Base-by-base conservation (phyloP, 352 stramenopile species). In the Phytophthora niederhauseri region DNA sequence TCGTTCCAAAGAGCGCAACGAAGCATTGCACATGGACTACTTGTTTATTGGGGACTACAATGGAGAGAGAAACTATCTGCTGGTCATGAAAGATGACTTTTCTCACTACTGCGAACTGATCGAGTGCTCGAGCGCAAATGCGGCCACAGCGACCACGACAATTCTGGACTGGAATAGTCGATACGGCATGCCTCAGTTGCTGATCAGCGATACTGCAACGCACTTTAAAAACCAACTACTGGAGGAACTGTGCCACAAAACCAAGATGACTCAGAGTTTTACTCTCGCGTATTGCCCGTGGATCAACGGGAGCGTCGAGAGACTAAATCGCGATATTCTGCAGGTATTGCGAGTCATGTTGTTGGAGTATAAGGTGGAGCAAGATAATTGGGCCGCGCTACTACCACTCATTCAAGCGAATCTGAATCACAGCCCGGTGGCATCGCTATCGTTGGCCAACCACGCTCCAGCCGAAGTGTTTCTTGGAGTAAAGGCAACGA, bases 161-260 rank as follows among this genome's bases (percentile, higher is more conserved):
- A 41, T 57, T 36, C 51, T 61, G 6, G 61, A 68, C 4, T 61
- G 36, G 60, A 50, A 46, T 26, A 67, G 50, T 9, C 50, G 50
- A 11, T 67, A 61, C 28, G 38, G 49, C 19, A 58, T 58, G 38
- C 50, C 51, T 6, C n/a, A 31, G n/a, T 7, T 61, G 26, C n/a
- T 57, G 24, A 55, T 67, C 4, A 67, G 60, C 14, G 51, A 67
- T 26, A 51, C 31, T 24, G 50, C 19, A 22, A 38, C 31, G 4
- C 60, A 66, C 28, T 66, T 59, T 26, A 66, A 55, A 26, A 66
- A 66, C 41, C 45, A 57, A 36, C 57, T 55, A 17, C 17, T 57
- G 43, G 57, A 64, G 7, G 28, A 64, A 52, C 30, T 64, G 30
- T 56, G 45, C n/a, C 28, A 64, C 28, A 56, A 56, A 7, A 64